These are phyloP conservation scores for Lunasporangiospora selenospora DNA, from an alignment of 192 early-diverging fungal species.

Conservation along the genomic window DNA sequence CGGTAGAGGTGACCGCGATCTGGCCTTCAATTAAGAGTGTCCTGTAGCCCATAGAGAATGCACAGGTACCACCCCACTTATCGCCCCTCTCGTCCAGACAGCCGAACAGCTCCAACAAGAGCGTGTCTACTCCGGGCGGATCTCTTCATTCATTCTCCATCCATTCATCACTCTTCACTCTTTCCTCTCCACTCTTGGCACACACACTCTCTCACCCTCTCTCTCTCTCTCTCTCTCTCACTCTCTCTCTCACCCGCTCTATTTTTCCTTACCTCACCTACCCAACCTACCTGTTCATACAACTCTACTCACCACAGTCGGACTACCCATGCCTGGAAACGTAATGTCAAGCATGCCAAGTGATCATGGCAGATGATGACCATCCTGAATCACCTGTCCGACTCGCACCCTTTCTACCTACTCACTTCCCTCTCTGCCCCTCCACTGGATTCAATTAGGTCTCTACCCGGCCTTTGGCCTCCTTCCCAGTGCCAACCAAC, in stretches of 20 bases:
- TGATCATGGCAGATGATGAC: too few species aligned
- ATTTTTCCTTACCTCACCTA: background rate
- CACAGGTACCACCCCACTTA: too few species aligned
- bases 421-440: background rate
- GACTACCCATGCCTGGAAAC: constrained; percentile 42
- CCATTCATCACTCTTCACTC: background rate
- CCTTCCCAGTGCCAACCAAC: constrained; percentile 17
- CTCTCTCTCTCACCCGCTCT: background rate
- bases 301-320: too few species aligned
- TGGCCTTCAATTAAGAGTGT: background rate
- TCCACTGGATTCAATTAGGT: constrained; percentile 13
- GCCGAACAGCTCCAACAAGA: background rate
- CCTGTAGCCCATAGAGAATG: background rate
- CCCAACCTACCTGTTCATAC: background rate
- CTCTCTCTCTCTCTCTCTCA: background rate
- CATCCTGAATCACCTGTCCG: background rate
- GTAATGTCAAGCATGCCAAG: constrained; percentile 17
- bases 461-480: constrained; percentile 13
- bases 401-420: background rate
- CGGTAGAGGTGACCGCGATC: background rate
- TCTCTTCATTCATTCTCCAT: background rate
- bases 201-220: too few species aligned
- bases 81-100: too few species aligned
- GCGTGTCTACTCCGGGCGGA: background rate
- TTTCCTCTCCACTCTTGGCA: background rate